Conservation (phyloP, 768 basidiomycete species). For the Lactarius trivialis region DNA sequence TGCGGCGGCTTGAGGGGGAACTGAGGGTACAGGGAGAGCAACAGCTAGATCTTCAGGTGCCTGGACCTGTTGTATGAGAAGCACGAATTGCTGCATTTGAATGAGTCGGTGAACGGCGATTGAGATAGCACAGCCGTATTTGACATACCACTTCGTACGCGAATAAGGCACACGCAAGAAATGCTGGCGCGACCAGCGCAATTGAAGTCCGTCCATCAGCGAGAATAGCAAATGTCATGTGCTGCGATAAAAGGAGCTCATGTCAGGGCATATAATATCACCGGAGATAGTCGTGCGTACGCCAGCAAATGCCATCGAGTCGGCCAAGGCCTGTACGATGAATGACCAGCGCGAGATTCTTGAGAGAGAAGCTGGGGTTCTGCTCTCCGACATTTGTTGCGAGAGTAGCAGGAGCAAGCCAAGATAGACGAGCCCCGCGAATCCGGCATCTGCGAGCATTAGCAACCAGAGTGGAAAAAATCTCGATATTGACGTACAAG, state of each 20-base stretch:
- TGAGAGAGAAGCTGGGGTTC: conserved; percentile 72
- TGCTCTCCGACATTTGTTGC: conserved; percentile 67
- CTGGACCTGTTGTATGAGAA: conserved; percentile 77
- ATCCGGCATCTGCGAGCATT: conserved; percentile 56
- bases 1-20: conserved; percentile 24
- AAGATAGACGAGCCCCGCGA: conserved; percentile 61
- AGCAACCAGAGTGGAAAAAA: background rate
- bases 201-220: conserved; percentile 78
- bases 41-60: conserved; percentile 55
- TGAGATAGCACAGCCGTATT: background rate
- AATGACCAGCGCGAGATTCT: conserved; percentile 82
- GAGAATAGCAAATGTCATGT: conserved; percentile 82
- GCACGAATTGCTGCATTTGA: conserved; percentile 66
- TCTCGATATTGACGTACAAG: conserved; percentile 30
- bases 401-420: conserved; percentile 58
- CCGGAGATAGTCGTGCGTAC: conserved; percentile 27
- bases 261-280: background rate
- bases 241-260: conserved; percentile 31
- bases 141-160: conserved; percentile 70
- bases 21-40: conserved; percentile 24
- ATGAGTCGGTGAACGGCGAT: background rate
- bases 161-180: conserved; percentile 72
- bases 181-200: conserved; percentile 77
- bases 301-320: conserved; percentile 79
- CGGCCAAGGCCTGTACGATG: conserved; percentile 68